phyloP scores from a whole-genome alignment of 352 stramenopile species.

The Globisporangium lucens region DNA sequence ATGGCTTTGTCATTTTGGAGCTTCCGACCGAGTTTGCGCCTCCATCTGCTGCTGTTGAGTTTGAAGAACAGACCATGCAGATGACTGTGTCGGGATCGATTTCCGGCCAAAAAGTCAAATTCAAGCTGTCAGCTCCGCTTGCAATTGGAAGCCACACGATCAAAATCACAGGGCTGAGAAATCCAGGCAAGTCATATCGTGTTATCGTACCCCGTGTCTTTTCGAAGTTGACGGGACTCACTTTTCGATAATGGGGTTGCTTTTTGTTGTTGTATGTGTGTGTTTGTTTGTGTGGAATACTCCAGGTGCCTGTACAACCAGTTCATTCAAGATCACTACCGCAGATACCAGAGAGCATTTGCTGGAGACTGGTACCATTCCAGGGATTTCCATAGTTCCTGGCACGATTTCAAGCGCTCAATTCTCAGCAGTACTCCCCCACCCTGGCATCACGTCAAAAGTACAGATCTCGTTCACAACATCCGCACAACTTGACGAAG shows the following conservation, averaged over 20 bases:
- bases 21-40: slow-evolving; percentile 20
- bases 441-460: slow-evolving; percentile 44
- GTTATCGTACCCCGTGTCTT: no score
- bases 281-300: neutral
- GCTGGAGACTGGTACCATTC: slow-evolving; percentile 27
- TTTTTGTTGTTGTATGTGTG: neutral
- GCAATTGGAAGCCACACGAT: neutral
- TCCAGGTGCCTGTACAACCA: slow-evolving; percentile 32
- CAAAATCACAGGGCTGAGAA: slow-evolving; percentile 5
- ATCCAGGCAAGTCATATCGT: slow-evolving; percentile 2
- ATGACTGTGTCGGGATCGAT: neutral
- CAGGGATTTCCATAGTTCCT: slow-evolving; percentile 28
- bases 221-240: neutral
- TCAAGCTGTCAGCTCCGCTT: neutral
- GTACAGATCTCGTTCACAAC: slow-evolving; percentile 48
- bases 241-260: neutral
- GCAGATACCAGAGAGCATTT: slow-evolving; percentile 32
- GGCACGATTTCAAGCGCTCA: slow-evolving; percentile 33
- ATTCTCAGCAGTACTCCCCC: slow-evolving; percentile 28
- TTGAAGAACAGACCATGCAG: slow-evolving; percentile 14
- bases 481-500: slow-evolving; percentile 33
- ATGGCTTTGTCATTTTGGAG: slow-evolving; percentile 24
- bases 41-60: slow-evolving; percentile 3
- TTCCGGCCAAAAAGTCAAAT: neutral
- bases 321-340: slow-evolving; percentile 32